Percentiles rank a stretch among this genome's conserved stretches.
These are phyloP conservation scores for Capsella rubella DNA, from an alignment of 441 rosid genomes.

Conservation along the genomic window DNA sequence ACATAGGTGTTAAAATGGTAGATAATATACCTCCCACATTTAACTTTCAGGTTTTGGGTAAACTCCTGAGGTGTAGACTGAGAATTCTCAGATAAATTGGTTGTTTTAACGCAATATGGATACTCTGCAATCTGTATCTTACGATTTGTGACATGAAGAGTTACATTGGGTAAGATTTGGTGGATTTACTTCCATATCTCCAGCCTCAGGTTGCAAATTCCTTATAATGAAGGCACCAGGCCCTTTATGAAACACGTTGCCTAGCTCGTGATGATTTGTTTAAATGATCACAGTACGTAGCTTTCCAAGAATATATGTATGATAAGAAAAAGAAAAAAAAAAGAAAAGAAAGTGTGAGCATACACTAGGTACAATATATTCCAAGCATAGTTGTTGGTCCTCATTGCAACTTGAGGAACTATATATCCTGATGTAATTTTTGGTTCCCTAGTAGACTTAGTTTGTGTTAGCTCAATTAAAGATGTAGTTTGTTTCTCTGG, in stretches of 20 bases:
- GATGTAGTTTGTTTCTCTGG: background rate
- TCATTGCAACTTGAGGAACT: slow-evolving; percentile 42
- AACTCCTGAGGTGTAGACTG: background rate
- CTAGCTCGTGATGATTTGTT: slow-evolving; percentile 51
- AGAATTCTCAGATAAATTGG: background rate
- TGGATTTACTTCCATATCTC: slow-evolving; percentile 30
- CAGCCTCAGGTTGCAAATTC: slow-evolving; percentile 47
- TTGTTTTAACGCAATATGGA: background rate
- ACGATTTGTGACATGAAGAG: slow-evolving; percentile 3
- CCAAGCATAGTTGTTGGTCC: slow-evolving; percentile 47
- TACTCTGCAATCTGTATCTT: slow-evolving; percentile 22
- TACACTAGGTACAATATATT: slow-evolving; percentile 15
- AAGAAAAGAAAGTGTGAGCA: slow-evolving; percentile 25
- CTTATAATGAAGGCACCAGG: slow-evolving; percentile 48
- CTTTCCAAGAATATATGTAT: slow-evolving; percentile 49
- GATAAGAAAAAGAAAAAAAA: background rate
- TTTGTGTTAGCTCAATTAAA: background rate
- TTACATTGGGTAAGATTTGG: slow-evolving; percentile 21
- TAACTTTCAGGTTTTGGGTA: background rate
- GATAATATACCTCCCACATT: slow-evolving; percentile 2
- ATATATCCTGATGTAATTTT: slow-evolving; percentile 1
- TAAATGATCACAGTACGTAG: slow-evolving; percentile 41
- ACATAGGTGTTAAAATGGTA: slow-evolving; percentile 12
- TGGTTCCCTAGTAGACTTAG: background rate
- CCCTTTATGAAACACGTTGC: slow-evolving; percentile 43